A percentile compares a stretch with the other conserved stretches of the same genome.
Evolutionary conservation across 1,284 basidiomycete genomes (phyloP).

Genomic region (Phenoliferia sp.): DNA sequence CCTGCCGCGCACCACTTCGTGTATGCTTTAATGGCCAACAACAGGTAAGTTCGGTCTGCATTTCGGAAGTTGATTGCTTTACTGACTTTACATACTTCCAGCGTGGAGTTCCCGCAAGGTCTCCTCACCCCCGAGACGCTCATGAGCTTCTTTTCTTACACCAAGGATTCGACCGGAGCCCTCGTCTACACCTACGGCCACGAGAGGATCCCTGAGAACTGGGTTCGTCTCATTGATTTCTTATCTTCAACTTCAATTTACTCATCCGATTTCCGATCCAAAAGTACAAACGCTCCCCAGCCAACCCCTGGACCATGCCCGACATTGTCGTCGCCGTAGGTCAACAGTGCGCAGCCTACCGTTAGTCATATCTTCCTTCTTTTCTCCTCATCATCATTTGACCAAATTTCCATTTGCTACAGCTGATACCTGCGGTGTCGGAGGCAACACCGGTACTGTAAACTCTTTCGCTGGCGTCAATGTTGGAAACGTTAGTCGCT

Average conservation of each 20-base stretch:
- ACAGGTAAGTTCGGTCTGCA: too few species aligned
- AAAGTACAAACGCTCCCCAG: not conserved
- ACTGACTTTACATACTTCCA: not conserved
- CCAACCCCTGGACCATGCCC: constrained; percentile 7
- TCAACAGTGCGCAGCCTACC: constrained; percentile 5
- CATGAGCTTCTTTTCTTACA: constrained; percentile 3
- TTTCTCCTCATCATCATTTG: not conserved
- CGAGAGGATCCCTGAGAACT: constrained; percentile 5
- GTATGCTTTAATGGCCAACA: constrained; percentile 4
- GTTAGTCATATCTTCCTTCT: not conserved
- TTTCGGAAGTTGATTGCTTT: too few species aligned
- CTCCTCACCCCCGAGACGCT: constrained; percentile 4
- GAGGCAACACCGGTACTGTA: constrained; percentile 5
- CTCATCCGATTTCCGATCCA: not conserved
- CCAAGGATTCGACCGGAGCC: not conserved
- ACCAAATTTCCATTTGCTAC: not conserved
- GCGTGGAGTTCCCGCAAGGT: constrained; percentile 3
- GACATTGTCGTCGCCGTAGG: not conserved
- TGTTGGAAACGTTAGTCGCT: not conserved
- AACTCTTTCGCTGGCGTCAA: constrained; percentile 5
- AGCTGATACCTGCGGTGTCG: not conserved
- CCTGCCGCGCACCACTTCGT: constrained; percentile 9
- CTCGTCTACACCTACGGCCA: constrained; percentile 1
- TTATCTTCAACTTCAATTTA: not conserved
- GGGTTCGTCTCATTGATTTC: not conserved